A percentile compares a stretch with the other conserved stretches of the same genome.
phyloP scores from a whole-genome alignment of 164 flowering plant species.

The Berberis vulgaris region DNA sequence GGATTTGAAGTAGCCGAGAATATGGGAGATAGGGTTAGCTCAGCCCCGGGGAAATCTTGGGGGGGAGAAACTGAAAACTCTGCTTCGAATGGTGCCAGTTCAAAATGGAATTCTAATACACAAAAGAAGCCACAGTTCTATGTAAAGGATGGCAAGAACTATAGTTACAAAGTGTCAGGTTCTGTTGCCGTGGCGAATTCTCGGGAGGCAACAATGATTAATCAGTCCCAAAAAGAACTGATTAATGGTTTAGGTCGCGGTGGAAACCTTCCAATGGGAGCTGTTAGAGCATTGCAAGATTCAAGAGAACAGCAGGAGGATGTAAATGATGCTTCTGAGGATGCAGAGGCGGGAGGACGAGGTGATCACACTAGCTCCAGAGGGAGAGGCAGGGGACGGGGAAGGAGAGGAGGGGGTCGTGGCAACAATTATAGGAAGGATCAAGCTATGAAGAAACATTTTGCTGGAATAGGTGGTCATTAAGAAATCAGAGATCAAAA shows the following conservation, averaged over 20 bases:
- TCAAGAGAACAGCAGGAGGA: conserved; percentile 19
- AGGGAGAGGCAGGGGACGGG: conserved; percentile 44
- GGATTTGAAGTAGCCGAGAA: conserved; percentile 55
- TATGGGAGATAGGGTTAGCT: conserved; percentile 34
- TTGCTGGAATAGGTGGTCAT: conserved; percentile 40
- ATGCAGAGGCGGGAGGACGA: conserved; percentile 27
- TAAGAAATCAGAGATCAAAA: not conserved
- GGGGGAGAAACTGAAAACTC: conserved; percentile 23
- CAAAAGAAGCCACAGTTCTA: conserved; percentile 72
- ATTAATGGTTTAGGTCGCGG: conserved; percentile 93
- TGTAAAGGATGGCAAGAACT: conserved; percentile 97
- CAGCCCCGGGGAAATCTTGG: conserved; percentile 23
- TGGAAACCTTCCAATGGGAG: conserved; percentile 77
- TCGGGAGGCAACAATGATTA: conserved; percentile 57
- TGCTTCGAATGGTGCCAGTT: conserved; percentile 17
- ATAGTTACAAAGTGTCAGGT: conserved; percentile 90
- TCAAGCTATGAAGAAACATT: conserved; percentile 64
- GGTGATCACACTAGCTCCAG: conserved; percentile 17
- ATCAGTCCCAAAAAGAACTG: conserved; percentile 50
- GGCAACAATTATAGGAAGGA: conserved; percentile 55
- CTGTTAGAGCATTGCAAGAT: conserved; percentile 40
- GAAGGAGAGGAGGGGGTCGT: conserved; percentile 38
- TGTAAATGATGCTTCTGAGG: conserved; percentile 19
- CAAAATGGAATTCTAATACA: conserved; percentile 50
- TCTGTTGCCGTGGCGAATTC: conserved; percentile 62